phyloP scores from a whole-genome alignment of 2,329 filamentous ascomycete genomes.

The Exophiala lecanii-corni region DNA sequence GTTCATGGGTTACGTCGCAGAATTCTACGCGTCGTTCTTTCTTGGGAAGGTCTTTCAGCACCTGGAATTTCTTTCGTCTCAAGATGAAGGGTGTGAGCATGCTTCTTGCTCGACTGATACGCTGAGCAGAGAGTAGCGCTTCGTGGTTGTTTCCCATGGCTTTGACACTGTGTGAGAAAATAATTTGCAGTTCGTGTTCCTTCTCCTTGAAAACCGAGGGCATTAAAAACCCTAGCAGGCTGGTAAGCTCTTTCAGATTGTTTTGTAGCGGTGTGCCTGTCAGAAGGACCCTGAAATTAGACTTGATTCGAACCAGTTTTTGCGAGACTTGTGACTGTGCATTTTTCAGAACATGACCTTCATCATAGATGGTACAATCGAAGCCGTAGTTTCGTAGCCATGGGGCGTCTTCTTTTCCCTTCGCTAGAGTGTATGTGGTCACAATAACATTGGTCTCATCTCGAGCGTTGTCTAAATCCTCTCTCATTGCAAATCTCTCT shows the following conservation, averaged over 20 bases:
- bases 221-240: conserved; percentile 90
- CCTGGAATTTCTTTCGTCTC: conserved; percentile 87
- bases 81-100: conserved; percentile 96
- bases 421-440: conserved; percentile 67
- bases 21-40: conserved; percentile 76
- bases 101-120: conserved; percentile 78
- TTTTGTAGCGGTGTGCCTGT: conserved; percentile 94
- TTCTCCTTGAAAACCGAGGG: conserved; percentile 74
- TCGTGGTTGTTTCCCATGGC: conserved; percentile 69
- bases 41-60: conserved; percentile 72
- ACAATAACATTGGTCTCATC: conserved; percentile 65
- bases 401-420: conserved; percentile 55
- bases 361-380: conserved; percentile 71
- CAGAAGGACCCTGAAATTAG: conserved; percentile 79
- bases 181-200: conserved; percentile 72
- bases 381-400: conserved; percentile 61
- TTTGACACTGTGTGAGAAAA: conserved; percentile 89
- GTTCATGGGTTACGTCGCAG: conserved; percentile 70
- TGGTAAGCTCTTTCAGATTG: conserved; percentile 86
- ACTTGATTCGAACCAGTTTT: conserved; percentile 69
- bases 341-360: conserved; percentile 92
- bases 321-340: conserved; percentile 75
- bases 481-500: conserved; percentile 64
- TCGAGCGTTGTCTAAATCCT: conserved; percentile 60
- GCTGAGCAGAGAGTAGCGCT: conserved; percentile 77